Base-by-base conservation (phyloP, 441 rosid genomes). In the Adansonia rubrostipa region DNA sequence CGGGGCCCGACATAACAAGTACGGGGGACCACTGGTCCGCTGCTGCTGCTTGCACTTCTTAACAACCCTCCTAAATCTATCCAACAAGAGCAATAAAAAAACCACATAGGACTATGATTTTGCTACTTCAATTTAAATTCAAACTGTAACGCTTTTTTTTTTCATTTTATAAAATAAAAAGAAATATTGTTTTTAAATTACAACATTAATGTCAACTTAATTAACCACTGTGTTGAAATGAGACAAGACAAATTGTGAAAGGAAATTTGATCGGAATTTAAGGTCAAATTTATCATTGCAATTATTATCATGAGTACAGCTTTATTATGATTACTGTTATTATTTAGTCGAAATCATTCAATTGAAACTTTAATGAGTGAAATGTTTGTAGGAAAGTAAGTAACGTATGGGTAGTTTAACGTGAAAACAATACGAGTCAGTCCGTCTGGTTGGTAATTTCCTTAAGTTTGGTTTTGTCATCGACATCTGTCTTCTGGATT, bases 21-120 rank as follows among this genome's bases (percentile, higher is more conserved):
- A 61, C 24, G 4, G 6, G 42, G 77, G 58, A 42, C 77, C 77
- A 60, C 77, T 44, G 60, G 42, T 20, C 19, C 58, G 36, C 57
- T 11, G 10, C 73, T 50, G 42, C 74, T 24, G 44, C 58, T 22
- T 17, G 15, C 74, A 50, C 11, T 14, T 11, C 42, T 6, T 13
- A 47, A 48, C 40, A 11, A 50, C 19, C 44, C 44, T 1, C 73
- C 1, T 6, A 9, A 17, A 45, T 19, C n/a, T 5, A n/a, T 8
- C 14, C 71, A 44, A 44, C 28, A 3, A 4, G 15, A 4, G 15
- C 24, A 42, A 66, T 4, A 42, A 67, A 44, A 44, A 44, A n/a
- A 15, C 33, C 33, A 14, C 1, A 14, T 15, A 40, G 5, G 7
- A 17, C 5, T 2, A 69, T 22, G 42, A 19, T 47, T 68, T 68